Conservation (phyloP, 805 yeast species). For the Schwanniomyces pseudopolymorphus region DNA sequence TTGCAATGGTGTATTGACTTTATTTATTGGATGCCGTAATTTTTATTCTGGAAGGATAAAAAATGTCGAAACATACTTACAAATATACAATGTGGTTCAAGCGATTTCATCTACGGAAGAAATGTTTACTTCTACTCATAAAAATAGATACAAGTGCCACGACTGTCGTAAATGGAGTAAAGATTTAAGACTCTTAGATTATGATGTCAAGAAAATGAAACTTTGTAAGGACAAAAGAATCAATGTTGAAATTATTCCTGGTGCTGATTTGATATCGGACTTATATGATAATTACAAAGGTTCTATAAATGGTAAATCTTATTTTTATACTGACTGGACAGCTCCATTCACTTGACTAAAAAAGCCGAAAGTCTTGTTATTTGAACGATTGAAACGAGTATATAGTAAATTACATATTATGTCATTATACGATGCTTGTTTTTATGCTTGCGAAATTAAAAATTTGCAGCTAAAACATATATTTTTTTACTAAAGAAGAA, state of each 20-base stretch:
- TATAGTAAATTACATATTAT: no score
- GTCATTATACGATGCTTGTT: no score
- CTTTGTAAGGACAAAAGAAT: background rate
- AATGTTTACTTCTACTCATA: background rate
- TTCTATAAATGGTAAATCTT: background rate
- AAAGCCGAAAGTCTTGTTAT: no score
- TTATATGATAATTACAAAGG: background rate
- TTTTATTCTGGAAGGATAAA: background rate
- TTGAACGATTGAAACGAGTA: no score
- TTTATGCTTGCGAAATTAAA: no score
- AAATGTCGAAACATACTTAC: background rate
- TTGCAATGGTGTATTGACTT: background rate
- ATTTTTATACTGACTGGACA: background rate
- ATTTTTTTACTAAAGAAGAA: no score
- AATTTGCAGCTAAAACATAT: no score
- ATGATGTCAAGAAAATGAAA: background rate
- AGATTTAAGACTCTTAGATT: no score
- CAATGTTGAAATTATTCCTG: background rate
- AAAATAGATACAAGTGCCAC: background rate
- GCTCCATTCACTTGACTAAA: background rate
- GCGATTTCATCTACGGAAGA: background rate
- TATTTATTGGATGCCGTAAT: background rate
- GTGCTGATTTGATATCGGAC: background rate
- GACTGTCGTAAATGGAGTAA: background rate
- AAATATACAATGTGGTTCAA: background rate